These are phyloP conservation scores for Dalechampia spathulata DNA, from an alignment of 441 rosid species.

Conservation along the genomic window DNA sequence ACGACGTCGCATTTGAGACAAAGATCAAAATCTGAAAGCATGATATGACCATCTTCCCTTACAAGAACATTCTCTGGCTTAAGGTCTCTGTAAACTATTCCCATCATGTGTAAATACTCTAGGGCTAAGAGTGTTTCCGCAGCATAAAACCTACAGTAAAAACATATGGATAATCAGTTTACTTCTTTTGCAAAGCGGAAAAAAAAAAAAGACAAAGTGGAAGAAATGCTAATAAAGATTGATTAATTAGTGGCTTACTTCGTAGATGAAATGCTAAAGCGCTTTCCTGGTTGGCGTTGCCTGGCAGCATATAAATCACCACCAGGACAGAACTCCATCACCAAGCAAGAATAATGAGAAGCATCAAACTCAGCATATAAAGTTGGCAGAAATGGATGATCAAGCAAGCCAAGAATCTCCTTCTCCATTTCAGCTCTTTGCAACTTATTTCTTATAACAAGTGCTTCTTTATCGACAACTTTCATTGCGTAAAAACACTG, in stretches of 20 bases:
- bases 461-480: slow-evolving; percentile 84
- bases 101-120: slow-evolving; percentile 70
- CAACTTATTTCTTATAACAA: slow-evolving; percentile 59
- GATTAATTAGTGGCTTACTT: no score
- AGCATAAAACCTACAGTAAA: slow-evolving; percentile 50
- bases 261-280: slow-evolving; percentile 57
- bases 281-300: slow-evolving; percentile 56
- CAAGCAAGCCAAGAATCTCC: slow-evolving; percentile 70
- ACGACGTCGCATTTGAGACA: slow-evolving; percentile 36
- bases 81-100: slow-evolving; percentile 78
- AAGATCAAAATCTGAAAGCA: slow-evolving; percentile 89
- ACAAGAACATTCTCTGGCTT: slow-evolving; percentile 89
- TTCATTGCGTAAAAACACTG: slow-evolving; percentile 74
- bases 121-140: slow-evolving; percentile 80
- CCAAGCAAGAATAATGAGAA: slow-evolving; percentile 82
- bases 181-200: no score
- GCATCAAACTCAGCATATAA: slow-evolving; percentile 79
- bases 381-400: slow-evolving; percentile 84
- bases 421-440: slow-evolving; percentile 88
- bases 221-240: no score
- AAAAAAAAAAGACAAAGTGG: no score
- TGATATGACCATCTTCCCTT: slow-evolving; percentile 76
- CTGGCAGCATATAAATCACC: slow-evolving; percentile 74
- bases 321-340: slow-evolving; percentile 90
- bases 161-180: not conserved